Conservation (phyloP, 192 early-diverging fungal species). For the Chytriomyces confervae region DNA sequence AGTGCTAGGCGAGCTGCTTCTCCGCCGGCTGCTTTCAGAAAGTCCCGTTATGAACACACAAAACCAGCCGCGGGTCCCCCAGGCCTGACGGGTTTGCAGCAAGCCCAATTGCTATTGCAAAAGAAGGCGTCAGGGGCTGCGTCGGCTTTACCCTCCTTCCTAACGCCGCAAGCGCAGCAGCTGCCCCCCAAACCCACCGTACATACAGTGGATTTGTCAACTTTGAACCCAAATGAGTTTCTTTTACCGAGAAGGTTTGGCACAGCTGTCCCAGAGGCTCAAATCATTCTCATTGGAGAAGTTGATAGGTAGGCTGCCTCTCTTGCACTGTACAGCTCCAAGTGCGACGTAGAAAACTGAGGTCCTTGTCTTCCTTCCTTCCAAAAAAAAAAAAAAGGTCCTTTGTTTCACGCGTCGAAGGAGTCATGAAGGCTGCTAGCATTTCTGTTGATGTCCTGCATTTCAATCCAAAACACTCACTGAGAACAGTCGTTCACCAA, state of each 20-base stretch:
- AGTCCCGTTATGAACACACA: conserved; percentile 2
- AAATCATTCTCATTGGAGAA: conserved; percentile 47
- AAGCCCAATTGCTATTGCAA: conserved; percentile 34
- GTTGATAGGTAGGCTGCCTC: conserved; percentile 34
- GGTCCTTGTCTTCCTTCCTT: conserved; percentile 5
- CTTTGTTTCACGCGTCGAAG: conserved; percentile 43
- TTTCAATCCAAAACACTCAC: conserved; percentile 37
- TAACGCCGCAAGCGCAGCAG: not conserved
- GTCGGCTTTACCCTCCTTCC: conserved; percentile 13
- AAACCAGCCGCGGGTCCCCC: not conserved
- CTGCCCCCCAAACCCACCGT: conserved; percentile 29
- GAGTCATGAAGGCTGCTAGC: conserved; percentile 31
- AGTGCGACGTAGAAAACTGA: not conserved
- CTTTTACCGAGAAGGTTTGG: conserved; percentile 49
- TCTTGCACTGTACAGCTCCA: not conserved
- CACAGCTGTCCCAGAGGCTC: conserved; percentile 49
- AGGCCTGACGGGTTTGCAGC: conserved; percentile 30
- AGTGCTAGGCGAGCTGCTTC: not conserved
- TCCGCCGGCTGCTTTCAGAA: conserved; percentile 4
- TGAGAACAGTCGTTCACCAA: conserved; percentile 46
- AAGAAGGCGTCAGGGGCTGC: conserved; percentile 6
- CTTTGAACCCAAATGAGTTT: conserved; percentile 38
- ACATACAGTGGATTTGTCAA: conserved; percentile 32
- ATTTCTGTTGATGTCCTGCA: conserved; percentile 41
- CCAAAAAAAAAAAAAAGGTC: conserved; percentile 3